Base-by-base conservation (phyloP, 2,329 filamentous ascomycete genomes). In the Fusarium hostae region DNA sequence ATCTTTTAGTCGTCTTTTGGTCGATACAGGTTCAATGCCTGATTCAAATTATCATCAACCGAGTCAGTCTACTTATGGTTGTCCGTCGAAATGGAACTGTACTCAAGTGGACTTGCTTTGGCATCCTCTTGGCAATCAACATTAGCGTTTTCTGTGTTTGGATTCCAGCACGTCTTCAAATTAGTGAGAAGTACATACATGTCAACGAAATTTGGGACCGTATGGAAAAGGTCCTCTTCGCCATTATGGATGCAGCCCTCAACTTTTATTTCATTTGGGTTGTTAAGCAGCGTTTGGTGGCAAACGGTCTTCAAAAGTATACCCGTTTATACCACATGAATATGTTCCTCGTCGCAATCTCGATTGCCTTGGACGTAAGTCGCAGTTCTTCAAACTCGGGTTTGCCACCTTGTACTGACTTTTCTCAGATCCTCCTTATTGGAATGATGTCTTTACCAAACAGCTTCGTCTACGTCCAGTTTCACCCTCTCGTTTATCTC, bases 21-120 rank as follows among this genome's bases (percentile, higher is more conserved):
- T 75, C 69, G 2, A 79, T 84, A 12, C 83, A 86, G 71, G 73
- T 78, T 2, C 76, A 78, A 47, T 79, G 84, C n/a, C 76, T 86
- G 5, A 82, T 85, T 74, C 85, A 86, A 70, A 86, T 86, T 54
- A 86, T 87, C 75, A 83, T 86, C 74, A 87, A 86, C 68, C 83
- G 85, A 47, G 82, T 86, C 35, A 79, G 82, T 2, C 79, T 87
- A 12, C 79, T 87, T 26, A 81, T 84, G 54, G 79, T 82, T 13
- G 76, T 83, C 41, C 79, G 78, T 75, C 78, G 22, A 51, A 66
- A 30, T 70, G 76, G 41, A 44, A 73, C 68, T 5, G 48, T 52
- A 50, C 75, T 87, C 39, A 86, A 86, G 67, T 85, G 82, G 81
- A 77, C 77, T 5, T 81, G 82, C 26, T 79, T 84, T 11, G 28